Base-by-base conservation (phyloP, 2,329 filamentous ascomycete species). In the Annulohypoxylon truncatum region DNA sequence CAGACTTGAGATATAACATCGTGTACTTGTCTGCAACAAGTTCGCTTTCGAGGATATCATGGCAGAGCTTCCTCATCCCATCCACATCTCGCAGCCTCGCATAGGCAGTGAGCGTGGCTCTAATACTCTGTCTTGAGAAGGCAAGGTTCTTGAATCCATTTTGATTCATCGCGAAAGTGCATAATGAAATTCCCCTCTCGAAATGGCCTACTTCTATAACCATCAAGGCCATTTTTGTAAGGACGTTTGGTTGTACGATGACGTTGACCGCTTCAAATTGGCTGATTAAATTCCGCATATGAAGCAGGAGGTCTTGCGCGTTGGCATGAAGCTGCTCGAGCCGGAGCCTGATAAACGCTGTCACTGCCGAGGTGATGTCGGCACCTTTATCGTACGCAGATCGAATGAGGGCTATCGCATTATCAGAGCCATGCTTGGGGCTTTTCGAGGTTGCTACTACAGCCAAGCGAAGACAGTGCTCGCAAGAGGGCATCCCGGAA, bases 381-480 rank as follows among this genome's bases (percentile, higher is more conserved):
- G 79, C 72, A 3, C 83, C 84, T 9, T 77, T 71, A 1, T 67
- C 54, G 33, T 82, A 77, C 0, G 83, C 82, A 28, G 73, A 71
- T 4, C 72, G 71, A 4, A 87, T 77, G 13, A 87, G 74, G 0
- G 67, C 69, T 15, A 79, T 73, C 1, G 84, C 82, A 18, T 71
- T 48, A 48, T 71, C 61, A 50, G 78, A 62, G 44, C 74, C 70
- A 2, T 72, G 61, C 2, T 72, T 73, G 35, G 79, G 73, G 13
- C 72, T 47, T 13, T 73, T 74, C 53, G 86, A 70, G 12, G 79
- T 77, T 1, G 83, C 82, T 8, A 79, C 70, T 7, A 87, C 80
- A 7, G 82, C 84, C 4, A 86, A 75, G n/a, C 81, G 80, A 12
- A 87, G 77, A 56, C 81, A 84, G 22, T 79, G 77, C 2, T 72